Evolutionary conservation across 2,329 filamentous ascomycete species (phyloP).

Genomic region (Cryoendolithus antarcticus): DNA sequence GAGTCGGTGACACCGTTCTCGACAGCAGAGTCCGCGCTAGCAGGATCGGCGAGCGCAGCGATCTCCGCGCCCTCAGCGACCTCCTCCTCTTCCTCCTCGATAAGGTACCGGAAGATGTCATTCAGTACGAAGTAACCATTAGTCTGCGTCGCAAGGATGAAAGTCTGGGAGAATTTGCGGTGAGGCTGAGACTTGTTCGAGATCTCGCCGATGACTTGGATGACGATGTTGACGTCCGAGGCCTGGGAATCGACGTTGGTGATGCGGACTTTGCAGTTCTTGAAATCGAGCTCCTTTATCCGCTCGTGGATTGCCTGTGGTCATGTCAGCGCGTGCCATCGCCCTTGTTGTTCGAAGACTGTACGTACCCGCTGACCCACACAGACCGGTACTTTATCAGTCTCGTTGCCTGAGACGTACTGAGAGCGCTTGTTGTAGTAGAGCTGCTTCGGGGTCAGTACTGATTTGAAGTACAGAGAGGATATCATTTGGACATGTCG

Average conservation of each 20-base stretch:
- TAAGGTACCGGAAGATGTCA: conserved; percentile 91
- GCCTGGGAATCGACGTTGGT: conserved; percentile 95
- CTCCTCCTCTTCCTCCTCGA: conserved; percentile 64
- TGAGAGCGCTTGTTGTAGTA: conserved; percentile 97
- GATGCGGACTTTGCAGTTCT: conserved; percentile 96
- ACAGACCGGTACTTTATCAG: conserved; percentile 73
- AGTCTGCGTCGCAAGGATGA: conserved; percentile 88
- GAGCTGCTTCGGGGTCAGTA: conserved; percentile 36
- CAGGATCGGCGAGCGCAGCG: not conserved
- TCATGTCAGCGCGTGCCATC: conserved; percentile 8
- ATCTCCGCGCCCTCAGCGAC: conserved; percentile 32
- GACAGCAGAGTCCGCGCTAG: conserved; percentile 12
- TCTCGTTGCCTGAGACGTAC: conserved; percentile 84
- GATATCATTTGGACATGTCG: too few species aligned
- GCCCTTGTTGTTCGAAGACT: not conserved
- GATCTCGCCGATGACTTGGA: conserved; percentile 95
- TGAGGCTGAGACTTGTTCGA: conserved; percentile 86
- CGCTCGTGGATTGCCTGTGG: conserved; percentile 78
- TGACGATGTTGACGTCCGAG: conserved; percentile 85
- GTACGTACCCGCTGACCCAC: conserved; percentile 70
- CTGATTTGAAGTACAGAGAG: too few species aligned
- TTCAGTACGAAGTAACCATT: conserved; percentile 98
- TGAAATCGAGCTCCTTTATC: conserved; percentile 84
- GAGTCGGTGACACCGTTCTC: conserved; percentile 30
- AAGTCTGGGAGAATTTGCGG: conserved; percentile 95